A percentile compares a stretch with the other conserved stretches of the same genome.
phyloP scores from a whole-genome alignment of 768 basidiomycete genomes.

The Fibroporia radiculosa region DNA sequence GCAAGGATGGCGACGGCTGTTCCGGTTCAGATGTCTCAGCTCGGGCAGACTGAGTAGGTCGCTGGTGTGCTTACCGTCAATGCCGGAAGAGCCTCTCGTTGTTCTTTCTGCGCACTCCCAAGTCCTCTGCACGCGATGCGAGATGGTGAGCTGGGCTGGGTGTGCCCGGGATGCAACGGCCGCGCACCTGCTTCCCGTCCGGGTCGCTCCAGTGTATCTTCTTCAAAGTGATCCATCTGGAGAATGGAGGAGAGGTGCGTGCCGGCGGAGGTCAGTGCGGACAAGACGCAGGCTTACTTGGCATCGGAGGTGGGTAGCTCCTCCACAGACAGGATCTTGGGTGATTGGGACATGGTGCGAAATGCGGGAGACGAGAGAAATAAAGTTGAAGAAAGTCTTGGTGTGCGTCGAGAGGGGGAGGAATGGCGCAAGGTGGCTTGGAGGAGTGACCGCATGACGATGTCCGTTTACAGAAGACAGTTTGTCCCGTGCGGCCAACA shows the following conservation, averaged over 20 bases:
- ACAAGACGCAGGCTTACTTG: conserved; percentile 35
- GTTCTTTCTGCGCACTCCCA: conserved; percentile 90
- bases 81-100: conserved; percentile 65
- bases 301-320: conserved; percentile 50
- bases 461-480: too few species aligned
- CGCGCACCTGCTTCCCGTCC: conserved; percentile 60
- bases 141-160: too few species aligned
- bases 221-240: conserved; percentile 80
- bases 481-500: too few species aligned
- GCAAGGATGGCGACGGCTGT: conserved; percentile 82
- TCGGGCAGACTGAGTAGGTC: neutral
- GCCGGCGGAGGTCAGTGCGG: too few species aligned
- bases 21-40: neutral
- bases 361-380: too few species aligned
- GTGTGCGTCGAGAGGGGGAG: too few species aligned
- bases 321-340: conserved; percentile 45
- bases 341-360: conserved; percentile 20
- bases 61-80: conserved; percentile 54
- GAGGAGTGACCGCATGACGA: too few species aligned
- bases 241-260: neutral
- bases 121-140: conserved; percentile 45
- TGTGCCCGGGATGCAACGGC: too few species aligned
- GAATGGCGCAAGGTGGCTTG: too few species aligned
- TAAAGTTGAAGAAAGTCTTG: too few species aligned
- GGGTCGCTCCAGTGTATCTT: conserved; percentile 77